Conservation (phyloP, 371 early-diverging fungal genomes). For the Capillidium rhysosporum region DNA sequence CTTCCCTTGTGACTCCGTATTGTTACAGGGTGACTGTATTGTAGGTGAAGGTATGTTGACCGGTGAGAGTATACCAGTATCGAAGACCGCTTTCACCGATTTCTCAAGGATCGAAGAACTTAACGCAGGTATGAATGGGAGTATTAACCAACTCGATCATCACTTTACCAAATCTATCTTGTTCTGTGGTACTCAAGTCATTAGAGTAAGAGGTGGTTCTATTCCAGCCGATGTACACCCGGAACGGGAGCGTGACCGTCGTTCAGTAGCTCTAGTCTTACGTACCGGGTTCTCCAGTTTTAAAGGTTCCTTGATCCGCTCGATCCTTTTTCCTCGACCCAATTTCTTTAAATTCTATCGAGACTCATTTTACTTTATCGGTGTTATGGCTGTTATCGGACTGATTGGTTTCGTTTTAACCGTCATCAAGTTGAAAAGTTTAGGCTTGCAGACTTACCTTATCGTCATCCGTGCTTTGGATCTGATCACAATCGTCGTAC, state of each 20-base stretch:
- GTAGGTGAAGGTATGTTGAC: conserved; percentile 31
- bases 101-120: conserved; percentile 78
- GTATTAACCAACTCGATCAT: conserved; percentile 28
- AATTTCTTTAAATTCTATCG: conserved; percentile 86
- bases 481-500: conserved; percentile 91
- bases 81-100: conserved; percentile 33
- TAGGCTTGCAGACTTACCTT: not conserved
- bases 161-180: conserved; percentile 62
- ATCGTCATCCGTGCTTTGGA: not conserved
- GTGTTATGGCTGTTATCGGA: conserved; percentile 53
- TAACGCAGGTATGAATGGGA: conserved; percentile 26
- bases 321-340: conserved; percentile 85
- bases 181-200: conserved; percentile 79
- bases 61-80: conserved; percentile 45
- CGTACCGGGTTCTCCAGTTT: conserved; percentile 90
- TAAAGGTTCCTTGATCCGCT: conserved; percentile 86
- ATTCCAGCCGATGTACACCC: not conserved
- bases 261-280: conserved; percentile 63
- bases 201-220: conserved; percentile 42
- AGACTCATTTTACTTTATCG: conserved; percentile 89
- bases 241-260: conserved; percentile 5
- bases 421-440: not conserved
- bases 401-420: conserved; percentile 1
- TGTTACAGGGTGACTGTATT: conserved; percentile 22
- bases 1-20: conserved; percentile 79